Conservation (phyloP, 441 rosid genomes). For the Viola pubescens region DNA sequence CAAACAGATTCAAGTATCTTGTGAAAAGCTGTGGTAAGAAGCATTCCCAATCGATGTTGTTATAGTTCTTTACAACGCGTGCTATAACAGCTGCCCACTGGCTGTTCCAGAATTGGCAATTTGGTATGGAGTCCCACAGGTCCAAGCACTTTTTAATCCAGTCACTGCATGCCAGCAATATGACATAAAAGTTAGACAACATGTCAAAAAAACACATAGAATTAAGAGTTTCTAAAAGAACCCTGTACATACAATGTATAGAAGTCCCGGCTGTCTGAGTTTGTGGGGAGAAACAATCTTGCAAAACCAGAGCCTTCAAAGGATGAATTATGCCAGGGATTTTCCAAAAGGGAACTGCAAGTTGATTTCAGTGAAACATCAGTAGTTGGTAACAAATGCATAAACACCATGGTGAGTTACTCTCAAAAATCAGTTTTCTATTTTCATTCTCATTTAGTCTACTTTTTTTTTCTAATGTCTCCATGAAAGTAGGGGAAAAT, state of each 20-base stretch:
- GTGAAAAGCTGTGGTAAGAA: conserved; percentile 74
- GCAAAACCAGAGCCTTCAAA: conserved; percentile 98
- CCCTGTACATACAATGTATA: conserved; percentile 65
- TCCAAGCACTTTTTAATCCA: conserved; percentile 66
- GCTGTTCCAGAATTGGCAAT: conserved; percentile 98
- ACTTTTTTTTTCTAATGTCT: no score
- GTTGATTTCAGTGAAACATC: conserved; percentile 14
- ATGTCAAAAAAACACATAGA: conserved; percentile 21
- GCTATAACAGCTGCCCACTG: conserved; percentile 94
- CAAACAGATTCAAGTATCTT: conserved; percentile 90
- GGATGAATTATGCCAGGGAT: conserved; percentile 97
- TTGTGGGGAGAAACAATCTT: conserved; percentile 94
- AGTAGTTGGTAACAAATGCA: not conserved
- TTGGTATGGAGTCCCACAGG: conserved; percentile 91
- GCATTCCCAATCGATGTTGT: conserved; percentile 71
- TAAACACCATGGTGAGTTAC: no score
- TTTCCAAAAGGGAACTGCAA: conserved; percentile 81
- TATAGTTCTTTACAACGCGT: conserved; percentile 80
- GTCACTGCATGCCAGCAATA: conserved; percentile 48
- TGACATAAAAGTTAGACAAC: conserved; percentile 8
- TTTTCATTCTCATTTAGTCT: no score
- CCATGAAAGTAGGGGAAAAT: no score
- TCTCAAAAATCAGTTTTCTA: no score
- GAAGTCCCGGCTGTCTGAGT: conserved; percentile 77
- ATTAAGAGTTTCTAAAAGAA: conserved; percentile 16